These are phyloP conservation scores for Quercus lobata DNA, from an alignment of 331 rosid genomes.

Conservation along the genomic window DNA sequence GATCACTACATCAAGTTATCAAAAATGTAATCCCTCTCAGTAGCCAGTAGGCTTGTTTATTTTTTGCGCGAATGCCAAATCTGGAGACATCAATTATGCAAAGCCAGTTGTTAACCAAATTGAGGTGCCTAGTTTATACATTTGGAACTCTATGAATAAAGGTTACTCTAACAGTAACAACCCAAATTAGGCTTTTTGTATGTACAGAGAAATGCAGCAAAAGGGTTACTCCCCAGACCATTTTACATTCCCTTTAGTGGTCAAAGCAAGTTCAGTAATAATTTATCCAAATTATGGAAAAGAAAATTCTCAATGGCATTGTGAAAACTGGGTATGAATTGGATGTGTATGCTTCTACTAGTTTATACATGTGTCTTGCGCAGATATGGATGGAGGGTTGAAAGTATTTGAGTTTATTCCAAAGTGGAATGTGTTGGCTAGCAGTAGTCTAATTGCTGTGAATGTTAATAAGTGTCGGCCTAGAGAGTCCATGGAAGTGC, in stretches of 20 bases:
- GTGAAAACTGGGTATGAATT: conserved; percentile 49
- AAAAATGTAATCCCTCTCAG: conserved; percentile 42
- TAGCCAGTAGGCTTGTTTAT: conserved; percentile 50
- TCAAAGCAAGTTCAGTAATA: conserved; percentile 41
- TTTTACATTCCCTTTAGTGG: conserved; percentile 60
- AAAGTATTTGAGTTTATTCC: conserved; percentile 67
- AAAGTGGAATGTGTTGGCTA: conserved; percentile 72
- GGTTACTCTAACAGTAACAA: conserved; percentile 49
- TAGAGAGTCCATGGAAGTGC: conserved; percentile 42
- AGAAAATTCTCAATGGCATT: conserved; percentile 41
- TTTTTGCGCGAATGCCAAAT: conserved; percentile 44
- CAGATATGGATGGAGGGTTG: conserved; percentile 47
- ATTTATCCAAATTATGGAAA: conserved; percentile 30
- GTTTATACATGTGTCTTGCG: conserved; percentile 61
- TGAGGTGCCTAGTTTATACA: conserved; percentile 52
- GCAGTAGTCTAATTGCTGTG: conserved; percentile 74
- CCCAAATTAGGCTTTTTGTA: conserved; percentile 41
- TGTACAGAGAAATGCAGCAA: conserved; percentile 53
- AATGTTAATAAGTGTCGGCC: conserved; percentile 36
- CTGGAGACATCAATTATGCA: conserved; percentile 57
- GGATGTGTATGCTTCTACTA: conserved; percentile 50
- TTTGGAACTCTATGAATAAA: conserved; percentile 77
- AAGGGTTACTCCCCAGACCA: conserved; percentile 58
- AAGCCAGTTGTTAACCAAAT: conserved; percentile 39
- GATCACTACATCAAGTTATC: conserved; percentile 35